Evolutionary conservation across 2,329 filamentous ascomycete genomes (phyloP).

Genomic region (Nectriaceae sp.): DNA sequence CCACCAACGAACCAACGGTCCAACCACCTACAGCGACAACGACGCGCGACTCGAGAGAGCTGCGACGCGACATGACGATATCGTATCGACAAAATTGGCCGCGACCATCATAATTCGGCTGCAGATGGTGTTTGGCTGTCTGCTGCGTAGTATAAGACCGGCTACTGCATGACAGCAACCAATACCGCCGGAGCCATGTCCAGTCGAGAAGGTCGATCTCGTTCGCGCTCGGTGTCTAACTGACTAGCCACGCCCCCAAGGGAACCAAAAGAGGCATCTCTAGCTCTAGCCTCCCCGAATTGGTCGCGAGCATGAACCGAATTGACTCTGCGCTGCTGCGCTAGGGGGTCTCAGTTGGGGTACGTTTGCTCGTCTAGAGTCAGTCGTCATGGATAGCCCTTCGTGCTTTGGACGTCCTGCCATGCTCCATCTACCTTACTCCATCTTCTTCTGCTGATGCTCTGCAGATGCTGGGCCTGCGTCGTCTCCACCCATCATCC

Average conservation of each 20-base stretch:
- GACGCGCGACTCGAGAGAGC: constrained; percentile 21
- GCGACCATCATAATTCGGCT: not conserved
- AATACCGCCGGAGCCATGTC: not conserved
- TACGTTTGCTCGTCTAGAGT: not conserved
- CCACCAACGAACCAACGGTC: constrained; percentile 25
- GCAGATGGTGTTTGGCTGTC: not conserved
- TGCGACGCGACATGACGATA: constrained; percentile 27
- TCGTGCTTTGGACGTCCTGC: not conserved
- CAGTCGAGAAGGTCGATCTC: not conserved
- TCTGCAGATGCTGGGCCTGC: constrained; percentile 19
- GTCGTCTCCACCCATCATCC: constrained; percentile 26
- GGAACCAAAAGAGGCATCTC: not conserved
- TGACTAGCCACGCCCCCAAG: not conserved
- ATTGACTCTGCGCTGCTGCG: constrained; percentile 13
- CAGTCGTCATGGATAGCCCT: not conserved
- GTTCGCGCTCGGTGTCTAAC: not conserved
- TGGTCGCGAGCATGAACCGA: constrained; percentile 21
- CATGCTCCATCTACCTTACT: not conserved
- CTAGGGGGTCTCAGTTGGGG: not conserved
- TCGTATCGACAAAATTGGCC: constrained; percentile 9
- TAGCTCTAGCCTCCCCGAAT: constrained; percentile 27
- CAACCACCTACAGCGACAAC: constrained; percentile 5
- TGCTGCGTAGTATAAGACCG: not conserved
- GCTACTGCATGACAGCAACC: not conserved
- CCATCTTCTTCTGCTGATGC: constrained; percentile 9